Evolutionary conservation across 352 stramenopile genomes (phyloP), one percentile per base, ranked within the genome.

Genomic region (Globisporangium canariense): DNA sequence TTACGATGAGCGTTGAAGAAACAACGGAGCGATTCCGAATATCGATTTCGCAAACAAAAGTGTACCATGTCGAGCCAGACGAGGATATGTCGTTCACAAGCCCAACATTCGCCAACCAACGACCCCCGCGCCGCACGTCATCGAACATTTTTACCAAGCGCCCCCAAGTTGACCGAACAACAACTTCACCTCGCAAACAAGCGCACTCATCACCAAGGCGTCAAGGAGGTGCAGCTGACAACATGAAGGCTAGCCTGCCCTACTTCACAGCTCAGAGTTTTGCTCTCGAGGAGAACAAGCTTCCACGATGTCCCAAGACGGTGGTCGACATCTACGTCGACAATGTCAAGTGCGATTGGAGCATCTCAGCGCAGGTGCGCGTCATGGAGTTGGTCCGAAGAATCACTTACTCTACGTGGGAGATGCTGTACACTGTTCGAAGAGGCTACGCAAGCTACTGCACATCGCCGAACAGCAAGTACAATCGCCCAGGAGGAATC

Each of bases 351-450:
- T 71, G 77, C 36, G 58, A 78, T 30, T 94, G 82, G 83, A 65
- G 77, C 49, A 70, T 91, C 28, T 25, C 71, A 38, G 76, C 68
- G 0, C 83, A 93, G 55, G 60, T 91, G n/a, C 74, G 86, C 5
- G 60, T 91, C 4, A 81, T 77, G 32, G 83, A 91, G 25, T 66
- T 92, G 16, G 71, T 92, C 22, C 71, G 84, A 54, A 64, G 71
- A 58, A 85, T 93, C 30, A 92, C 84, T 0, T 88, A 79, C 59
- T 79, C 86, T 2, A 65, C 69, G 3, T 94, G 86, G 81, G 78
- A 93, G 51, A 91, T 94, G 86, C 78, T 94, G 9, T 94, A 90
- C 69, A 67, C 68, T 2, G 73, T 83, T 58, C 82, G 83, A 40
- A 77, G 75, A 50, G 54, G 76, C 10, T 93, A 92, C 57, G 83